phyloP scores from a whole-genome alignment of 2,329 filamentous ascomycete genomes.

The Sporothrix brunneoviolacea region DNA sequence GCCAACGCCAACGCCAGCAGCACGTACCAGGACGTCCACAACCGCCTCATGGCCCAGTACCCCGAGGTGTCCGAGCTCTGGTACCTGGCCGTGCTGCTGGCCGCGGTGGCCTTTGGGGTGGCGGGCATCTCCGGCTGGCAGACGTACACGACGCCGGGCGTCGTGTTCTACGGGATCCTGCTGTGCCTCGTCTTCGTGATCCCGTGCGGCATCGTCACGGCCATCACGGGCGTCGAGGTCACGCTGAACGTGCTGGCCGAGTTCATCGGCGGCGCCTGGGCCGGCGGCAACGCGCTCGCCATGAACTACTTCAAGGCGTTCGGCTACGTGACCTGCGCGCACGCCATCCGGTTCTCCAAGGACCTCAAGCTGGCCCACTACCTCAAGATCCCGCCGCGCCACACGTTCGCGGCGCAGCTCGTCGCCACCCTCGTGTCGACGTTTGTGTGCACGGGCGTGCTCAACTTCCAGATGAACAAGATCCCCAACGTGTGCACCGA shows the following conservation, averaged over 20 bases:
- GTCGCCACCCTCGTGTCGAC: slow-evolving; percentile 30
- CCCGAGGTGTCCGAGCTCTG: slow-evolving; percentile 49
- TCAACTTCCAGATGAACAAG: slow-evolving; percentile 26
- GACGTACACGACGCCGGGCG: slow-evolving; percentile 44
- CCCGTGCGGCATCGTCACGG: slow-evolving; percentile 46
- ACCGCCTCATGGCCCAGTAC: slow-evolving; percentile 41
- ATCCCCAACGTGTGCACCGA: slow-evolving; percentile 40
- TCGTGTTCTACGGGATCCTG: slow-evolving; percentile 44
- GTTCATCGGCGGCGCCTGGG: slow-evolving; percentile 47
- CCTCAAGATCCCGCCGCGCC: slow-evolving; percentile 28
- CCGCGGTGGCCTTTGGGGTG: slow-evolving; percentile 40
- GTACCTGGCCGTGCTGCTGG: slow-evolving; percentile 38
- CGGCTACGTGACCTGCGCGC: slow-evolving; percentile 15
- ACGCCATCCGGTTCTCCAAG: slow-evolving; percentile 23
- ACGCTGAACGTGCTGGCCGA: slow-evolving; percentile 48
- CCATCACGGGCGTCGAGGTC: slow-evolving; percentile 47
- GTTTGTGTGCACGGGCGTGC: slow-evolving; percentile 30
- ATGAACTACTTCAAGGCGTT: slow-evolving; percentile 47
- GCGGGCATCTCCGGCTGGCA: slow-evolving; percentile 42
- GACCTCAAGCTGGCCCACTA: slow-evolving; percentile 27
- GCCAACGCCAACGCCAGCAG: neutral
- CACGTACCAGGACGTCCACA: slow-evolving; percentile 34
- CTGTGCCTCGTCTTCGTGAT: slow-evolving; percentile 46
- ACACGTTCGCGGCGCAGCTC: slow-evolving; percentile 32
- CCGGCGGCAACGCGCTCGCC: slow-evolving; percentile 41